phyloP scores from a whole-genome alignment of 164 flowering plant genomes.

The Hamamelis virginiana region DNA sequence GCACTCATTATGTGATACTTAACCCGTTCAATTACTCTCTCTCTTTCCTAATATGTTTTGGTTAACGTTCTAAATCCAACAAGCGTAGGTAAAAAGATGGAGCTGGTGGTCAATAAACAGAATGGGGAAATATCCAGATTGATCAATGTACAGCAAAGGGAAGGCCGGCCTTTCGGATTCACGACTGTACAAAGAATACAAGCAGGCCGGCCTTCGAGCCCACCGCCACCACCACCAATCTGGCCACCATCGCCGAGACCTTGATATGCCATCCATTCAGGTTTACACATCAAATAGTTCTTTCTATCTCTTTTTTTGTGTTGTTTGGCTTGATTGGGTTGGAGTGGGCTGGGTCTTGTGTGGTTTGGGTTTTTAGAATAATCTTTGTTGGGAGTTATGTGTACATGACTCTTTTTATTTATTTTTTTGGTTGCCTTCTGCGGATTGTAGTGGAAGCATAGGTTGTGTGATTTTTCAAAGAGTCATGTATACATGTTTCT shows the following conservation, averaged over 20 bases:
- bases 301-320: too few species aligned
- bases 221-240: background rate
- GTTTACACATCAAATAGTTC: too few species aligned
- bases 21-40: background rate
- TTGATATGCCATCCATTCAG: background rate
- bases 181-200: background rate
- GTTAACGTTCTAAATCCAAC: background rate
- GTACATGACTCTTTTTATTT: too few species aligned
- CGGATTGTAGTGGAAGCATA: too few species aligned
- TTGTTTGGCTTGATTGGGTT: too few species aligned
- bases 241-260: background rate
- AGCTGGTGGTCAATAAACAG: background rate
- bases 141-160: background rate
- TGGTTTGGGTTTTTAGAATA: too few species aligned
- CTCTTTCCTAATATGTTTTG: background rate
- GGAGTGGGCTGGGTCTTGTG: too few species aligned
- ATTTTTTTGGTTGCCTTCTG: too few species aligned
- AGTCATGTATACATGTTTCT: too few species aligned
- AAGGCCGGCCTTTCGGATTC: background rate
- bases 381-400: too few species aligned
- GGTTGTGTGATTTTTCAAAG: too few species aligned
- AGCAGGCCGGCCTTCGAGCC: background rate
- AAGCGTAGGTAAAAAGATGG: background rate
- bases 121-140: background rate
- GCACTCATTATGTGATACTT: background rate